These are phyloP conservation scores for Ricinus communis DNA, from an alignment of 345 rosid species.

Conservation along the genomic window DNA sequence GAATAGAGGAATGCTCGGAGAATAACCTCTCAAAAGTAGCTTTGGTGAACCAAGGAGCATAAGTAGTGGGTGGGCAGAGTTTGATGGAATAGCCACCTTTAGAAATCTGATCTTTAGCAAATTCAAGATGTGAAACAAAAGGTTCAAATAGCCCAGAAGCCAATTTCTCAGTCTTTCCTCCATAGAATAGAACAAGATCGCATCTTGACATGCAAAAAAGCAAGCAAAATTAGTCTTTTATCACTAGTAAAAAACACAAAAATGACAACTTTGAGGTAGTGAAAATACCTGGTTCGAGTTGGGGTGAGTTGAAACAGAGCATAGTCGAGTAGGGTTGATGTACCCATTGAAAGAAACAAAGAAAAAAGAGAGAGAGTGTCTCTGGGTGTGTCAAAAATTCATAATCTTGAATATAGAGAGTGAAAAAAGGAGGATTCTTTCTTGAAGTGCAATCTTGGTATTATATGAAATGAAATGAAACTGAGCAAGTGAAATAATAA, in stretches of 20 bases:
- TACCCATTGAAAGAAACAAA: conserved; percentile 44
- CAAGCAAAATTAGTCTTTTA: neutral
- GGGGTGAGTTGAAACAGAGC: conserved; percentile 90
- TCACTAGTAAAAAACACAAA: neutral
- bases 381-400: neutral
- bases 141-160: conserved; percentile 87
- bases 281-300: conserved; percentile 72
- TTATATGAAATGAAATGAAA: neutral
- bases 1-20: no score
- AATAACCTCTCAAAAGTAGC: conserved; percentile 75
- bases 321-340: conserved; percentile 54
- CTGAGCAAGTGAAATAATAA: neutral
- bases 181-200: conserved; percentile 67
- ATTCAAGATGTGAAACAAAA: conserved; percentile 69
- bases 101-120: conserved; percentile 74
- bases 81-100: conserved; percentile 85
- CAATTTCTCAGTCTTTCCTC: conserved; percentile 69
- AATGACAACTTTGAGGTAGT: neutral
- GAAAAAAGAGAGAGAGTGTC: neutral
- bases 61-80: conserved; percentile 53
- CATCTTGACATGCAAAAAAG: conserved; percentile 45
- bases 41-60: conserved; percentile 79
- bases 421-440: neutral
- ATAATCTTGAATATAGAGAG: neutral
- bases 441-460: neutral